Conservation (phyloP, 345 rosid genomes). For the Citrus trifoliata region DNA sequence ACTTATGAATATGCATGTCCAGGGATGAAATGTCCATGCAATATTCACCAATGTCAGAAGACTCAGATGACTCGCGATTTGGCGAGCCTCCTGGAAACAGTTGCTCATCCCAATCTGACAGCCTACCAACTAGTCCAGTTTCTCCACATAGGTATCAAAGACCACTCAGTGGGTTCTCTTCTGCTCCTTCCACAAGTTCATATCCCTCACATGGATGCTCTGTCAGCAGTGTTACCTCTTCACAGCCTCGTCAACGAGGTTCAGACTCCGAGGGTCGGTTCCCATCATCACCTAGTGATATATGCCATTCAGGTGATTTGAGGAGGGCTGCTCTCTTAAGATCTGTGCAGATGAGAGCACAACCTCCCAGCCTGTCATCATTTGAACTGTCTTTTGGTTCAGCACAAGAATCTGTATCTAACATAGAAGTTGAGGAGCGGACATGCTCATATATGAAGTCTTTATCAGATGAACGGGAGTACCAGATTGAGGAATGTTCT, state of each 20-base stretch:
- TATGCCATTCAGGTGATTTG: slow-evolving; percentile 91
- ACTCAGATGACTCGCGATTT: slow-evolving; percentile 69
- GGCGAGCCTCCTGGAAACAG: slow-evolving; percentile 47
- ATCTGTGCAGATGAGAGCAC: slow-evolving; percentile 94
- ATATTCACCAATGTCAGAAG: slow-evolving; percentile 97
- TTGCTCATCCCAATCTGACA: slow-evolving; percentile 67
- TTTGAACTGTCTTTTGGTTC: slow-evolving; percentile 45
- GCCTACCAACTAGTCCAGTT: slow-evolving; percentile 81
- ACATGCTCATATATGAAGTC: slow-evolving; percentile 58
- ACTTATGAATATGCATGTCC: slow-evolving; percentile 4
- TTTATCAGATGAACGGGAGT: slow-evolving; percentile 60
- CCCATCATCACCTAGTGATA: slow-evolving; percentile 97
- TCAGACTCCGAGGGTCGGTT: slow-evolving; percentile 92
- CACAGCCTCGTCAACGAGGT: slow-evolving; percentile 69
- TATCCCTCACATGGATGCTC: slow-evolving; percentile 30
- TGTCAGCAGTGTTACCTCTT: slow-evolving; percentile 20
- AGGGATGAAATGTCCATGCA: slow-evolving; percentile 88
- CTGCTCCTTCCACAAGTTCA: slow-evolving; percentile 35
- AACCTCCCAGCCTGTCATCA: slow-evolving; percentile 46
- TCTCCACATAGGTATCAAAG: slow-evolving; percentile 73
- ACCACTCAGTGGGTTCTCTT: slow-evolving; percentile 44
- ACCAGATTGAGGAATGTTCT: slow-evolving; percentile 50
- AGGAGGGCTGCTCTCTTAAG: slow-evolving; percentile 88
- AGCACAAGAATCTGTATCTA: slow-evolving; percentile 45
- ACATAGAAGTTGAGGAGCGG: slow-evolving; percentile 56